These are phyloP conservation scores for Cicer bijugum DNA, from an alignment of 306 rosid genomes.

Conservation along the genomic window DNA sequence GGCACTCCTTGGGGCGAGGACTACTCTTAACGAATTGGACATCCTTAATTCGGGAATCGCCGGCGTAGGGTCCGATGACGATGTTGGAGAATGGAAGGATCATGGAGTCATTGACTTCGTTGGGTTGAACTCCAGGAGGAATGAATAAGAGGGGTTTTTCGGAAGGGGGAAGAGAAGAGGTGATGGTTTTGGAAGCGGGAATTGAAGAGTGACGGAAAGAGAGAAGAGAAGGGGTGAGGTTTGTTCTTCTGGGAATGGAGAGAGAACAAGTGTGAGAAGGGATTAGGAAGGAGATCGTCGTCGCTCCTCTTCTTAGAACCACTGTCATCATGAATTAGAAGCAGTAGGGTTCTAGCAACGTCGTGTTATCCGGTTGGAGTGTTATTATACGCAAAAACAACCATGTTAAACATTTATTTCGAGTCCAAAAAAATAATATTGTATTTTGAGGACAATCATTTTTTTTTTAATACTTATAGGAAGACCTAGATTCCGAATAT, in stretches of 20 bases:
- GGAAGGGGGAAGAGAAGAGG: slow-evolving; percentile 40
- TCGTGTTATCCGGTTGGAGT: no score
- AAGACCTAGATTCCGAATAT: no score
- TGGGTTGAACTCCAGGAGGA: slow-evolving; percentile 74
- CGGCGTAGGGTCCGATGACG: slow-evolving; percentile 86
- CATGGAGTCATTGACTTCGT: slow-evolving; percentile 65
- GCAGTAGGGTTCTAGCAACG: background rate
- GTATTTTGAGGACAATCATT: no score
- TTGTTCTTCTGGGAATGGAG: slow-evolving; percentile 36
- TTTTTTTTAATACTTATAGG: no score
- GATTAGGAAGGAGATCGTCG: slow-evolving; percentile 37
- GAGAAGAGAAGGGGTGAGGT: slow-evolving; percentile 35
- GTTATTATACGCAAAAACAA: no score
- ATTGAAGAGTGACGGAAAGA: slow-evolving; percentile 46
- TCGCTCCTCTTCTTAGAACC: slow-evolving; percentile 54
- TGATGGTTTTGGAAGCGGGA: slow-evolving; percentile 52
- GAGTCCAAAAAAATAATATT: no score
- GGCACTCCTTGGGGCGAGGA: slow-evolving; percentile 74
- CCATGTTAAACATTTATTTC: no score
- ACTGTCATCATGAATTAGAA: slow-evolving; percentile 20
- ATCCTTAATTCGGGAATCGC: slow-evolving; percentile 76
- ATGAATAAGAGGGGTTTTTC: slow-evolving; percentile 60
- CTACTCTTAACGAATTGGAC: slow-evolving; percentile 90
- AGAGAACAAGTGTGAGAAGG: slow-evolving; percentile 27
- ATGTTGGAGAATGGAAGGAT: slow-evolving; percentile 80